These are phyloP conservation scores for Diddensiella santjacobensis DNA, from an alignment of 805 yeast genomes.

Conservation along the genomic window DNA sequence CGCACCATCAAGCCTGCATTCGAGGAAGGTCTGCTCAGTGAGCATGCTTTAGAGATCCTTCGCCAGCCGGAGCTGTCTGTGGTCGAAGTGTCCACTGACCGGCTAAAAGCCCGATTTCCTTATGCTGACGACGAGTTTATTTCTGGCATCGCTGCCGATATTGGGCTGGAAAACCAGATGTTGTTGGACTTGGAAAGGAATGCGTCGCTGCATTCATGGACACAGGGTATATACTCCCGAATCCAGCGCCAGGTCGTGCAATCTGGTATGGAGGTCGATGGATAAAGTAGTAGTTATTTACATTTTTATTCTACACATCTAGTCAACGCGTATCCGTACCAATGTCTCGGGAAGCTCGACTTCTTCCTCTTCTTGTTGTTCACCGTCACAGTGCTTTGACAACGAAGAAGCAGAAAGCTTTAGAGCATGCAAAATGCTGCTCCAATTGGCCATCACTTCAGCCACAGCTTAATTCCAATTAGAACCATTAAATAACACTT, in stretches of 20 bases:
- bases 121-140: constrained; percentile 12
- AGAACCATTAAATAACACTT: background rate
- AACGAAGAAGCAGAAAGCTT: constrained; percentile 50
- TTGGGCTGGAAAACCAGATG: constrained; percentile 4
- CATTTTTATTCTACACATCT: no score
- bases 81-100: background rate
- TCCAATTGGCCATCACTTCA: constrained; percentile 61
- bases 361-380: constrained; percentile 38
- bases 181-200: constrained; percentile 9
- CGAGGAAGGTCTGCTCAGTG: constrained; percentile 3
- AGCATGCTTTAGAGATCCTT: background rate
- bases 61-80: background rate
- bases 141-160: constrained; percentile 8
- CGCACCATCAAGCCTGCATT: constrained; percentile 37
- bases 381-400: constrained; percentile 36
- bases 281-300: no score
- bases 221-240: constrained; percentile 26
- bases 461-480: constrained; percentile 42
- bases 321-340: constrained; percentile 31
- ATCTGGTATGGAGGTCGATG: constrained; percentile 5
- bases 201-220: constrained; percentile 18
- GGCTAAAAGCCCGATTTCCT: constrained; percentile 12
- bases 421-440: constrained; percentile 54
- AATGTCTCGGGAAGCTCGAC: constrained; percentile 30
- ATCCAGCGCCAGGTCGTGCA: constrained; percentile 18